Conservation (phyloP, 495 filamentous ascomycete genomes). For the Articulospora tetracladia region DNA sequence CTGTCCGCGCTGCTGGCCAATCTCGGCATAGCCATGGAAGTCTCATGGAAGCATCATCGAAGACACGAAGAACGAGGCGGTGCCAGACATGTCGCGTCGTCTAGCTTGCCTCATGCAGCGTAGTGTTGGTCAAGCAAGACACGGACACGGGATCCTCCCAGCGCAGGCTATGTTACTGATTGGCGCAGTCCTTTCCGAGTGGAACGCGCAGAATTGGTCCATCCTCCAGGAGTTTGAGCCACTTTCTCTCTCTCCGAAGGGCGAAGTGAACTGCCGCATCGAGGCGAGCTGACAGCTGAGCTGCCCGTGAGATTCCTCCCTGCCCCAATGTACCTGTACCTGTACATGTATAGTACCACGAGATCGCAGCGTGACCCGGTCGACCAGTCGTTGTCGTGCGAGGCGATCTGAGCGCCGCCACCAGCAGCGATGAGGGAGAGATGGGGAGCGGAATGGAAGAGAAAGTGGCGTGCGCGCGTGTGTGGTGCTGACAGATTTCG, state of each 20-base stretch:
- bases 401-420: neutral
- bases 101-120: neutral
- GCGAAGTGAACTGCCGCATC: neutral
- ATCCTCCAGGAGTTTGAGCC: neutral
- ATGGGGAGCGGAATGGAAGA: no score
- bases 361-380: neutral
- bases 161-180: neutral
- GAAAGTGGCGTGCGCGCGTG: neutral
- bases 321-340: neutral
- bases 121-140: neutral
- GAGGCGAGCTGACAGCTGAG: neutral
- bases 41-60: conserved; percentile 17
- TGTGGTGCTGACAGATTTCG: neutral
- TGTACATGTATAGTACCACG: neutral
- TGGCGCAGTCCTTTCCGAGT: neutral
- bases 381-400: neutral
- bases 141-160: neutral
- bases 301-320: no score
- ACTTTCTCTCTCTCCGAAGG: no score
- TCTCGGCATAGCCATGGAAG: neutral
- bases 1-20: neutral
- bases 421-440: no score
- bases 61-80: conserved; percentile 18
- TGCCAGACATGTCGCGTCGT: conserved; percentile 3
- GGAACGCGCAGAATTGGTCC: neutral